A percentile compares a stretch with the other conserved stretches of the same genome.
Evolutionary conservation across 2,329 filamentous ascomycete species (phyloP).

Genomic region (Allantophomopsis cytisporea): DNA sequence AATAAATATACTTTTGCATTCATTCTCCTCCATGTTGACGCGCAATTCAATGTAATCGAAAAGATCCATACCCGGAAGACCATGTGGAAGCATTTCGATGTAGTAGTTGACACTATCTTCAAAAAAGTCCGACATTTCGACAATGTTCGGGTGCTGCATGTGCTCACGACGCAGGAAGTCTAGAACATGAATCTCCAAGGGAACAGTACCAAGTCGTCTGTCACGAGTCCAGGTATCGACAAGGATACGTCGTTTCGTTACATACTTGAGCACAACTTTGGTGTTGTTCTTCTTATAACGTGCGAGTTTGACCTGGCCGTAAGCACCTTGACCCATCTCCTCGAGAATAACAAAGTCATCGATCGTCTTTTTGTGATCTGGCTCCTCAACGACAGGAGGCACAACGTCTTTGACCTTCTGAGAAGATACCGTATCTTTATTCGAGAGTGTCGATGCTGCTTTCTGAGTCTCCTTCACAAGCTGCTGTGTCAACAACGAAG

Average conservation of each 20-base stretch:
- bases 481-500: slow-evolving; percentile 37
- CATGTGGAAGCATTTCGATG: slow-evolving; percentile 95
- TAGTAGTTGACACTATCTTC: slow-evolving; percentile 89
- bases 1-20: slow-evolving; percentile 88
- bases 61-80: slow-evolving; percentile 91
- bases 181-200: slow-evolving; percentile 90
- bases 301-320: slow-evolving; percentile 92
- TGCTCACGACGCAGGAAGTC: slow-evolving; percentile 77
- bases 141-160: slow-evolving; percentile 53
- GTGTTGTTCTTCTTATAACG: slow-evolving; percentile 67
- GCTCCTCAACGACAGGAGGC: slow-evolving; percentile 19
- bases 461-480: slow-evolving; percentile 41
- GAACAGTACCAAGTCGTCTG: slow-evolving; percentile 82
- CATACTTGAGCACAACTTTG: slow-evolving; percentile 93
- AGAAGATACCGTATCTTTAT: slow-evolving; percentile 19
- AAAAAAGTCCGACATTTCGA: slow-evolving; percentile 62
- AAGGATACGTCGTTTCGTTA: slow-evolving; percentile 90
- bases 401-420: slow-evolving; percentile 20
- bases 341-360: slow-evolving; percentile 85
- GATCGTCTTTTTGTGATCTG: slow-evolving; percentile 65
- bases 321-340: slow-evolving; percentile 97
- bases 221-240: slow-evolving; percentile 98
- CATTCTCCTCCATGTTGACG: slow-evolving; percentile 88
- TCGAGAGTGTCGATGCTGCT: slow-evolving; percentile 38
- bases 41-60: slow-evolving; percentile 98